These are phyloP conservation scores for Onygena corvina DNA, from an alignment of 2,329 filamentous ascomycete species.

Conservation along the genomic window DNA sequence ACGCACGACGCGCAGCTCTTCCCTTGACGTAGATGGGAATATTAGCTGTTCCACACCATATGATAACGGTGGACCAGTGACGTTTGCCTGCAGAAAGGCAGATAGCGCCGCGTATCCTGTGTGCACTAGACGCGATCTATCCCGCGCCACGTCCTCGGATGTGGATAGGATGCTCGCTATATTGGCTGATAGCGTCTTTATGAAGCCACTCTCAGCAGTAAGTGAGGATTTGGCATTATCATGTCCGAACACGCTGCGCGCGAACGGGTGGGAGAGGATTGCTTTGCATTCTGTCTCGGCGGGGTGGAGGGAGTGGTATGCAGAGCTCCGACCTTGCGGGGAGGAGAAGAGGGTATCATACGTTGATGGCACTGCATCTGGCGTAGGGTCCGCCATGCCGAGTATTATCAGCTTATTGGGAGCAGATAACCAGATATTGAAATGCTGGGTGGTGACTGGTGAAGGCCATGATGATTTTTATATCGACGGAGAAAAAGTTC, in stretches of 20 bases:
- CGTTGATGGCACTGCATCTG: constrained; percentile 17
- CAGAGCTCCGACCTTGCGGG: constrained; percentile 13
- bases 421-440: no score
- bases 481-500: neutral
- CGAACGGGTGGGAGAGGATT: constrained; percentile 27
- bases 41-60: constrained; percentile 42
- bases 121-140: constrained; percentile 35
- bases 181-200: constrained; percentile 28
- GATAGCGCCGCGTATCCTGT: constrained; percentile 59
- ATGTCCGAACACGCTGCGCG: constrained; percentile 30
- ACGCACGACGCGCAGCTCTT: constrained; percentile 36
- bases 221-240: constrained; percentile 13
- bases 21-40: constrained; percentile 33
- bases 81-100: constrained; percentile 73
- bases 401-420: no score
- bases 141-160: constrained; percentile 9
- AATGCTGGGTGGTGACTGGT: no score
- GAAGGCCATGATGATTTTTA: no score
- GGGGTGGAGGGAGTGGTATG: constrained; percentile 27
- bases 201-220: constrained; percentile 28
- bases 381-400: neutral
- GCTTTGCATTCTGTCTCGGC: constrained; percentile 25
- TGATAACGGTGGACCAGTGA: constrained; percentile 70
- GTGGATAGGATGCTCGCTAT: constrained; percentile 17
- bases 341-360: constrained; percentile 26